Percentiles rank a stretch among this genome's conserved stretches.
phyloP scores from a whole-genome alignment of 768 basidiomycete species.

The Leccinum longicurvipes region DNA sequence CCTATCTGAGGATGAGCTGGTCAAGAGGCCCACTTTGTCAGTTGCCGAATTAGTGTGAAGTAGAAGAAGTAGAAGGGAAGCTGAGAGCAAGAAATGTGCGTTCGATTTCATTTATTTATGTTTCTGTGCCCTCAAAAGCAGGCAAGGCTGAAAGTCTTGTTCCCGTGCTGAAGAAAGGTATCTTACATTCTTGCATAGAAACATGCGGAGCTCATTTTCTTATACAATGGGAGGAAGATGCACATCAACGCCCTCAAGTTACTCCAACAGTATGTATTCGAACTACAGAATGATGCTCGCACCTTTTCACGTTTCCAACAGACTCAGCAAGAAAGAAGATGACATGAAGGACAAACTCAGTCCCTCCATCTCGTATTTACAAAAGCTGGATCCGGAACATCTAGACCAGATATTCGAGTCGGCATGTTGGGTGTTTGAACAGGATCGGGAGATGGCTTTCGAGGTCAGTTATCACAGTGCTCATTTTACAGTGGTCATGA shows the following conservation, averaged over 20 bases:
- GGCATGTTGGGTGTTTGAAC: conserved; percentile 82
- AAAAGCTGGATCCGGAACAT: conserved; percentile 83
- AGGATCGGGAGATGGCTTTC: conserved; percentile 69
- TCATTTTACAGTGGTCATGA: background rate
- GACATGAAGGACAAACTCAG: conserved; percentile 75
- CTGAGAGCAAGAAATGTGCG: conserved; percentile 73
- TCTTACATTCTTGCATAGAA: conserved; percentile 65
- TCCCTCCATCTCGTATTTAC: conserved; percentile 87
- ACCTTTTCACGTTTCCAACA: conserved; percentile 28
- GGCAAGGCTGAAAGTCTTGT: background rate
- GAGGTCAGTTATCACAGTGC: conserved; percentile 45
- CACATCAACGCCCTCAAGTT: conserved; percentile 83
- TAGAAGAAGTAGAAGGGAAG: conserved; percentile 88
- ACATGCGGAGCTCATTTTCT: conserved; percentile 83
- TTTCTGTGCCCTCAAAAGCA: background rate
- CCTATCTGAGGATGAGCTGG: conserved; percentile 78
- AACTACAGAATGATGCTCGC: background rate
- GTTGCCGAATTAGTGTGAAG: conserved; percentile 96
- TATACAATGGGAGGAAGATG: conserved; percentile 96
- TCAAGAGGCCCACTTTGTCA: conserved; percentile 87
- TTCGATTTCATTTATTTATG: background rate
- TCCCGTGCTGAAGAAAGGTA: no score
- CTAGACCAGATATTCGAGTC: conserved; percentile 77
- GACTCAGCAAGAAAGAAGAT: conserved; percentile 73
- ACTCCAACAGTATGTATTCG: conserved; percentile 69